phyloP scores from a whole-genome alignment of 164 flowering plant genomes.

The Umbilicus rupestris region DNA sequence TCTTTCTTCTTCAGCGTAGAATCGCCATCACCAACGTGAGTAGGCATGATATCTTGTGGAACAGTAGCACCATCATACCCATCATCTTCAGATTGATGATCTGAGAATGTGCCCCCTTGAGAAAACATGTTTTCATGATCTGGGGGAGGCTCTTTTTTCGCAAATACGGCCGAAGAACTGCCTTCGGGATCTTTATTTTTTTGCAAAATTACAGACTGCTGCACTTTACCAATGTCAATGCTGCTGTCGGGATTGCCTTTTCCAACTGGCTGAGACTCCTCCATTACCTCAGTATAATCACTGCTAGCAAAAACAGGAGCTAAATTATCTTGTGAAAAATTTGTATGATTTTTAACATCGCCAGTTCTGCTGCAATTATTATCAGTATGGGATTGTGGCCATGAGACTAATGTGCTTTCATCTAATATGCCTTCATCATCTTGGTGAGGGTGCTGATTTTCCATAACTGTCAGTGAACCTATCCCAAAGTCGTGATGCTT shows the following conservation, averaged over 20 bases:
- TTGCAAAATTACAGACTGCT: not conserved
- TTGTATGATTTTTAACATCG: not conserved
- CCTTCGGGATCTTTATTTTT: not conserved
- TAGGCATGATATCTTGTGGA: not conserved
- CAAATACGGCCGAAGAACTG: not conserved
- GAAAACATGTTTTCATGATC: not conserved
- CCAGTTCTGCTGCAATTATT: not conserved
- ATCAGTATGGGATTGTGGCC: not conserved
- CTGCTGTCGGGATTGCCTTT: conserved; percentile 8
- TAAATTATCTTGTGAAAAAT: not conserved
- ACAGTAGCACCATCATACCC: not conserved
- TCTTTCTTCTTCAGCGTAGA: not conserved
- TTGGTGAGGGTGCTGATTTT: not conserved
- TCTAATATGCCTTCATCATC: not conserved
- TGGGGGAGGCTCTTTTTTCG: not conserved
- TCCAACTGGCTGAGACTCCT: conserved; percentile 13
- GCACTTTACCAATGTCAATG: conserved; percentile 8
- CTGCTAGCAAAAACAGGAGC: not conserved
- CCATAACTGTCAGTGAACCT: not conserved
- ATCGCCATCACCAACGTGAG: not conserved
- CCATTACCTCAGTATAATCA: conserved; percentile 9
- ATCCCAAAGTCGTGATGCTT: no score
- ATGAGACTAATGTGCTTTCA: not conserved
- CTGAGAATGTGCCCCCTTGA: not conserved
- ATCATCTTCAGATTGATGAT: not conserved